Evolutionary conservation across 768 basidiomycete genomes (phyloP), one percentile per base, ranked within the genome.

Genomic region (Mycena galopus): DNA sequence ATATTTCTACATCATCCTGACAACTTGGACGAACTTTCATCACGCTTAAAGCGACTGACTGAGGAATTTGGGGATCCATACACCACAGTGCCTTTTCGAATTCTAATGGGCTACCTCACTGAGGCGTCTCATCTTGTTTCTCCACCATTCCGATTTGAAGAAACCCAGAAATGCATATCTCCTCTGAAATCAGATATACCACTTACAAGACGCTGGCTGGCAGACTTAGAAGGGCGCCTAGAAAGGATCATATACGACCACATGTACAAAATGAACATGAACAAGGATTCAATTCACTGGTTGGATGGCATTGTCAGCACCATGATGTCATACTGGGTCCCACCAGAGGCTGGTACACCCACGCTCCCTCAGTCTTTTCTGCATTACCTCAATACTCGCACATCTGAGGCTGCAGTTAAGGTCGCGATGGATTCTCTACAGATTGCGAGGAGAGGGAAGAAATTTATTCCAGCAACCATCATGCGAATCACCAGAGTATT

Each of bases 261-360:
- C 14, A 37, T 37, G 35, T 9, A 37, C 2, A 37, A 37, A 37
- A 37, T 37, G 35, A 37, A 37, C 14, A 37, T 14, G 1, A 37
- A 37, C 35, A 37, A 14, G 35, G 35, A 37, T 9, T 10, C 35
- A 4, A 37, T 37, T 44, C 59, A 61, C 39, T 61, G 59, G 59
- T 12, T 61, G 39, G 59, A 61, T 39, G 8, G 21, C 39, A 30
- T 61, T 44, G 7, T 61, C 19, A 37, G 39, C 12, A 42, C 19
- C 6, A 61, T 61, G 39, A 37, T 61, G 39, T 42, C 39, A 8
- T 61, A 61, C 39, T 61, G 59, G 59, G 32, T 29, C 27, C n/a
- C 59, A 10, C 8, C 39, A 9, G 27, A 27, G 17, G 16, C 35
- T 10, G 47, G 47, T 9, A 37, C 35, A 42, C 42, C 42, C 8